Evolutionary conservation across 148 eudicot species (phyloP).

Genomic region (Vaccinium corymbosum): DNA sequence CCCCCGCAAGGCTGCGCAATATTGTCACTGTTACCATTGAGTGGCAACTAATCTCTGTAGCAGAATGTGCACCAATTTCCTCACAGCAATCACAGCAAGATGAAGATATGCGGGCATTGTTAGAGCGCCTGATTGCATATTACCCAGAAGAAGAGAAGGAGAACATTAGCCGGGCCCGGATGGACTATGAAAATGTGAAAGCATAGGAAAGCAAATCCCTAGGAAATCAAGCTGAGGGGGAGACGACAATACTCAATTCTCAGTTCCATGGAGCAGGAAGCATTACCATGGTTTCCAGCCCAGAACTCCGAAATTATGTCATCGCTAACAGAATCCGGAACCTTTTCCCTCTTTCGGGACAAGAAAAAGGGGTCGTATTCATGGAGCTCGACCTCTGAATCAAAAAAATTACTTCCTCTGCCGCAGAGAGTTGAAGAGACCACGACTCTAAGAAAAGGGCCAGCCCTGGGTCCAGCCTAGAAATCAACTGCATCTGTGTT

Average conservation of each 20-base stretch:
- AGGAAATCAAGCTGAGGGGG: too few relatives aligned
- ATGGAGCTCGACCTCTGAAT: conserved; percentile 9
- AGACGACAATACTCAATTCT: conserved; percentile 12
- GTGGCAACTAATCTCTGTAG: conserved; percentile 44
- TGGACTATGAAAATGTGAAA: neutral
- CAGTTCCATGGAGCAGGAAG: conserved; percentile 13
- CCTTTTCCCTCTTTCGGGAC: conserved; percentile 28
- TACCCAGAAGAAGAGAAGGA: neutral
- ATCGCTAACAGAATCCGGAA: conserved; percentile 13
- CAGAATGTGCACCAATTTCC: conserved; percentile 22
- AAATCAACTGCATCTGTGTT: neutral
- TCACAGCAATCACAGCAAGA: conserved; percentile 20
- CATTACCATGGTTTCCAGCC: conserved; percentile 14
- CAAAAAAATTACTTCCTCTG: conserved; percentile 7
- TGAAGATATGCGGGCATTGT: conserved; percentile 22
- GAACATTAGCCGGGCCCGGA: neutral
- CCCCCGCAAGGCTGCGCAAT: conserved; percentile 30
- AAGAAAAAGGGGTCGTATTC: neutral
- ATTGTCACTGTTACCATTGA: conserved; percentile 39
- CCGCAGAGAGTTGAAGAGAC: conserved; percentile 26
- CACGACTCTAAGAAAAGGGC: conserved; percentile 19
- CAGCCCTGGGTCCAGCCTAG: neutral
- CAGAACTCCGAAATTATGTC: conserved; percentile 13
- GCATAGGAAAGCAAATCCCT: neutral
- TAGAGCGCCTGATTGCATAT: conserved; percentile 6